Percentiles rank a stretch among this genome's conserved stretches.
Conservation (phyloP, 371 early-diverging fungal genomes). For the Choanephora cucurbitarum region DNA sequence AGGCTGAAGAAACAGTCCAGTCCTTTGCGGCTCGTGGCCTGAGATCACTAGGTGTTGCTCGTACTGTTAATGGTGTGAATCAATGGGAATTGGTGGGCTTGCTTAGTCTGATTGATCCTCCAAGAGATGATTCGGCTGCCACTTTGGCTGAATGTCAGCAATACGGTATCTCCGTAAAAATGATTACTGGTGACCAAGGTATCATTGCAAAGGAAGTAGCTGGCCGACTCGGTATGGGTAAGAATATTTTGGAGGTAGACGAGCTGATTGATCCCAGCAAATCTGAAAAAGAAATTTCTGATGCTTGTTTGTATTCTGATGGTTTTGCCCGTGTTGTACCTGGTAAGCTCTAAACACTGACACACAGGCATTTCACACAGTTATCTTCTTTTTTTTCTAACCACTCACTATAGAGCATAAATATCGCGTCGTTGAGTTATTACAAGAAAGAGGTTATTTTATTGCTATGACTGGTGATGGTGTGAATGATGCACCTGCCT, state of each 20-base stretch:
- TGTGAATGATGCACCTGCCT: conserved; percentile 87
- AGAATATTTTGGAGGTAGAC: conserved; percentile 60
- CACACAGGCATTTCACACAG: neutral
- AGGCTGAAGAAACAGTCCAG: conserved; percentile 53
- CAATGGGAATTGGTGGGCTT: conserved; percentile 64
- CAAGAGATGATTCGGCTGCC: conserved; percentile 69
- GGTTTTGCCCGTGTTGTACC: conserved; percentile 88
- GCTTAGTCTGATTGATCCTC: conserved; percentile 82
- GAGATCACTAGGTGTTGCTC: conserved; percentile 71
- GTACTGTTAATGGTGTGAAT: conserved; percentile 50
- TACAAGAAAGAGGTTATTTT: conserved; percentile 50
- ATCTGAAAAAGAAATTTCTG: conserved; percentile 69
- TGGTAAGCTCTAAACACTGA: conserved; percentile 20
- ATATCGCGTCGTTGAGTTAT: conserved; percentile 59
- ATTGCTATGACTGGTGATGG: conserved; percentile 87
- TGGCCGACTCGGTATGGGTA: conserved; percentile 63
- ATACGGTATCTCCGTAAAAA: conserved; percentile 85
- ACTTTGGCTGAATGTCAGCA: conserved; percentile 78
- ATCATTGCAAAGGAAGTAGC: conserved; percentile 85
- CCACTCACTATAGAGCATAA: conserved; percentile 63
- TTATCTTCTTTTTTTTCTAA: conserved; percentile 66
- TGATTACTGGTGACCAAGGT: conserved; percentile 92
- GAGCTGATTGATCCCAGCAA: conserved; percentile 64
- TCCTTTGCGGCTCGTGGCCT: conserved; percentile 72
- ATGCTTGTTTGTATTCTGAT: conserved; percentile 70